Percentiles rank a stretch among this genome's conserved stretches.
These are phyloP conservation scores for Aspergillus fumigatus DNA, from an alignment of 2,329 filamentous ascomycete species.

Conservation along the genomic window DNA sequence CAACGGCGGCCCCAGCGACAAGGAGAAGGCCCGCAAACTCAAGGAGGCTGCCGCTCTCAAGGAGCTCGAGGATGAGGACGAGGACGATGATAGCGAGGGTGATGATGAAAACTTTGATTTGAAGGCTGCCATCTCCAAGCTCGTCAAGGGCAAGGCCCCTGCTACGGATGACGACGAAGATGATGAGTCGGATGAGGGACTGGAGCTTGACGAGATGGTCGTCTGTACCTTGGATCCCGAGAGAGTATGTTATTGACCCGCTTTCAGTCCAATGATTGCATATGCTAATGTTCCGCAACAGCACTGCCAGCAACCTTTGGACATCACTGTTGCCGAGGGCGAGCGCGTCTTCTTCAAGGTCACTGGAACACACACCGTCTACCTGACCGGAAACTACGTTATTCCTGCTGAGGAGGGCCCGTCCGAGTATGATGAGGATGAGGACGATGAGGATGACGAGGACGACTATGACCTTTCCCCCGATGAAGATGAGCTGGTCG, in stretches of 20 bases:
- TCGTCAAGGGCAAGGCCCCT: conserved; percentile 66
- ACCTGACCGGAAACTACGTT: conserved; percentile 94
- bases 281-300: conserved; percentile 36
- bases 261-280: conserved; percentile 1
- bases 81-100: conserved; percentile 52
- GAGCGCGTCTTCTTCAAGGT: conserved; percentile 93
- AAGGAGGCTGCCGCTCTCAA: conserved; percentile 71
- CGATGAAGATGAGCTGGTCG: conserved; percentile 68
- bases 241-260: conserved; percentile 58
- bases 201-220: conserved; percentile 81
- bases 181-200: conserved; percentile 53
- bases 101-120: conserved; percentile 62
- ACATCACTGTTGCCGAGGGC: conserved; percentile 83
- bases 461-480: conserved; percentile 78
- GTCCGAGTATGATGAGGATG: conserved; percentile 42
- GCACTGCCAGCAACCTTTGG: conserved; percentile 92
- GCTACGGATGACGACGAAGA: conserved; percentile 60
- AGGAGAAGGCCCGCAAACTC: conserved; percentile 81
- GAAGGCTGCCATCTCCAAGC: conserved; percentile 49
- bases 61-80: conserved; percentile 64
- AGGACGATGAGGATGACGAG: conserved; percentile 61
- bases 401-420: conserved; percentile 58
- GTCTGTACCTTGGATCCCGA: conserved; percentile 93
- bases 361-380: conserved; percentile 81
- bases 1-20: conserved; percentile 89